Evolutionary conservation across 2,329 filamentous ascomycete genomes (phyloP).

Genomic region (Monosporascus sp.): DNA sequence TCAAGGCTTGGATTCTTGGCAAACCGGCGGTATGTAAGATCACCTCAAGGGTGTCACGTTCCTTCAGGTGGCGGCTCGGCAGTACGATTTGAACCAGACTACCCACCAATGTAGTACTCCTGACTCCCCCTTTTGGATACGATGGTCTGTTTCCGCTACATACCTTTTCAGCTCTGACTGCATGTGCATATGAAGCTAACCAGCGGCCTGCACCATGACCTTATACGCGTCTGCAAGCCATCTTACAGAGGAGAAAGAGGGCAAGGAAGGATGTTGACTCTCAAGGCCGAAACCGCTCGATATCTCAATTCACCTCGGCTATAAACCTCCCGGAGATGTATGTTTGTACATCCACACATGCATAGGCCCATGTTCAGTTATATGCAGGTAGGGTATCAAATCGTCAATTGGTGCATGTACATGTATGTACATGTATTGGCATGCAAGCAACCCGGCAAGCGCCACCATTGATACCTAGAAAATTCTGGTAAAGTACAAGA

Average conservation of each 20-base stretch:
- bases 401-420: not conserved
- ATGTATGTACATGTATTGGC: not conserved
- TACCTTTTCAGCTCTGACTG: not conserved
- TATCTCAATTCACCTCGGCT: not conserved
- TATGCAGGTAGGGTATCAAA: not conserved
- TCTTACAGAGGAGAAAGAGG: not conserved
- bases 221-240: too few species aligned
- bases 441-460: too few species aligned
- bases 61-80: not conserved
- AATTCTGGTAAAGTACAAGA: too few species aligned
- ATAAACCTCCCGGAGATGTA: conserved; percentile 4
- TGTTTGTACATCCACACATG: not conserved
- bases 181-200: not conserved
- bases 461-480: too few species aligned
- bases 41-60: not conserved
- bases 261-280: not conserved
- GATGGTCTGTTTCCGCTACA: not conserved
- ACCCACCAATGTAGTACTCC: too few species aligned
- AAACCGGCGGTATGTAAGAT: not conserved
- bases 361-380: not conserved
- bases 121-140: too few species aligned
- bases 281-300: not conserved
- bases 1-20: not conserved
- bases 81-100: too few species aligned
- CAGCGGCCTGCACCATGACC: not conserved